A percentile compares a stretch with the other conserved stretches of the same genome.
Evolutionary conservation across 2,329 filamentous ascomycete species (phyloP).

Genomic region (Penicillium verrucosum): DNA sequence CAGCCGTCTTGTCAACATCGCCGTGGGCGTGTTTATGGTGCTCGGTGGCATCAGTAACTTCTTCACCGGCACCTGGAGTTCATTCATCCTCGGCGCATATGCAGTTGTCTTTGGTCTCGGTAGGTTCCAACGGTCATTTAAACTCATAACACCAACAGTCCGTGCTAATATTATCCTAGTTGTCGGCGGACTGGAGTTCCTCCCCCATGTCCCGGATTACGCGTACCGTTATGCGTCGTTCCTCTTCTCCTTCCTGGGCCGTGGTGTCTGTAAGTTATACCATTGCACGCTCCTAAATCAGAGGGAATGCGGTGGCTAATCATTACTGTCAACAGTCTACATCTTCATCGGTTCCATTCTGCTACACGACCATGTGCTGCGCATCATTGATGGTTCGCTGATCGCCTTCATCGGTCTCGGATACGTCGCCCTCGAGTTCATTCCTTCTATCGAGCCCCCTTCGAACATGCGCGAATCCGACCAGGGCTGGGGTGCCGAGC

Average conservation of each 20-base stretch:
- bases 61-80: constrained; percentile 49
- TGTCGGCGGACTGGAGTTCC: constrained; percentile 79
- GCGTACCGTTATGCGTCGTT: constrained; percentile 92
- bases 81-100: constrained; percentile 78
- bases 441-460: constrained; percentile 75
- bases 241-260: constrained; percentile 95
- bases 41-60: constrained; percentile 66
- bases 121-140: constrained; percentile 45
- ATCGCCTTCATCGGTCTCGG: constrained; percentile 74
- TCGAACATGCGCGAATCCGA: constrained; percentile 79
- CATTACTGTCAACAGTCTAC: constrained; percentile 66
- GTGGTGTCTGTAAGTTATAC: constrained; percentile 78
- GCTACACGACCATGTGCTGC: constrained; percentile 63
- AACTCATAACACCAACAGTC: constrained; percentile 9
- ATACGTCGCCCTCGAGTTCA: constrained; percentile 73
- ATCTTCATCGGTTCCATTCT: constrained; percentile 89
- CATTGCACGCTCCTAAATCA: not conserved
- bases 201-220: constrained; percentile 77
- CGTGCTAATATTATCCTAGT: constrained; percentile 44
- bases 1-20: constrained; percentile 94
- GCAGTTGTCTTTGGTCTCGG: constrained; percentile 86
- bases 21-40: constrained; percentile 79
- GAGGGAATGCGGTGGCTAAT: constrained; percentile 1
- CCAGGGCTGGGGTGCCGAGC: constrained; percentile 72
- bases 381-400: constrained; percentile 72